Conservation (phyloP, 2,329 filamentous ascomycete species). For the Exophiala mesophila region DNA sequence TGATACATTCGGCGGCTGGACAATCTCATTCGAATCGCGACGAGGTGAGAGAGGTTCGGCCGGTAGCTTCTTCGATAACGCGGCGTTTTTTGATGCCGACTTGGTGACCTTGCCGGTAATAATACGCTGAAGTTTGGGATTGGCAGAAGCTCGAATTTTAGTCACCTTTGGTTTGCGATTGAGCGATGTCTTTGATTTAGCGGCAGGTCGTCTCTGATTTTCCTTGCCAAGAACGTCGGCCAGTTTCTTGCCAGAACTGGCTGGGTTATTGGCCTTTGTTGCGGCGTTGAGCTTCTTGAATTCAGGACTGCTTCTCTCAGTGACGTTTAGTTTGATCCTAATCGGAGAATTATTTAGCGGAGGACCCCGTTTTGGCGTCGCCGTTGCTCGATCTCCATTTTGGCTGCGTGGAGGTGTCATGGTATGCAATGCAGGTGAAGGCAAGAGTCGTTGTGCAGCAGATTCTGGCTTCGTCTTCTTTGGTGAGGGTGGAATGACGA, state of each 20-base stretch:
- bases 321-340: conserved; percentile 18
- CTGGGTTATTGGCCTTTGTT: conserved; percentile 21
- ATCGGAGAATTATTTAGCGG: conserved; percentile 9
- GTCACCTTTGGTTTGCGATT: conserved; percentile 16
- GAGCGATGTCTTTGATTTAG: conserved; percentile 20
- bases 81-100: conserved; percentile 6
- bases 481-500: conserved; percentile 36
- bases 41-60: conserved; percentile 20
- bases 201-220: conserved; percentile 12
- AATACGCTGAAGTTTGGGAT: conserved; percentile 11
- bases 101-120: conserved; percentile 22
- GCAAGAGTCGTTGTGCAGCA: conserved; percentile 3
- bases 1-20: conserved; percentile 8
- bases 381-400: conserved; percentile 15
- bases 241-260: conserved; percentile 22
- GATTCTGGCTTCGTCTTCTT: conserved; percentile 32
- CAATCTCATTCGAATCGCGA: conserved; percentile 16
- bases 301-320: conserved; percentile 14
- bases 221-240: conserved; percentile 25
- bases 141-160: conserved; percentile 11
- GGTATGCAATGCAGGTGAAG: conserved; percentile 9
- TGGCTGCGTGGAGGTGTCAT: conserved; percentile 42
- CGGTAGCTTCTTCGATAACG: conserved; percentile 13
- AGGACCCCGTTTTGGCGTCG: background rate
- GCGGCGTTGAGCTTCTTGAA: conserved; percentile 23